A percentile compares a stretch with the other conserved stretches of the same genome.
phyloP scores from a whole-genome alignment of 2,329 filamentous ascomycete genomes.

The Scolecobasidium constrictum region DNA sequence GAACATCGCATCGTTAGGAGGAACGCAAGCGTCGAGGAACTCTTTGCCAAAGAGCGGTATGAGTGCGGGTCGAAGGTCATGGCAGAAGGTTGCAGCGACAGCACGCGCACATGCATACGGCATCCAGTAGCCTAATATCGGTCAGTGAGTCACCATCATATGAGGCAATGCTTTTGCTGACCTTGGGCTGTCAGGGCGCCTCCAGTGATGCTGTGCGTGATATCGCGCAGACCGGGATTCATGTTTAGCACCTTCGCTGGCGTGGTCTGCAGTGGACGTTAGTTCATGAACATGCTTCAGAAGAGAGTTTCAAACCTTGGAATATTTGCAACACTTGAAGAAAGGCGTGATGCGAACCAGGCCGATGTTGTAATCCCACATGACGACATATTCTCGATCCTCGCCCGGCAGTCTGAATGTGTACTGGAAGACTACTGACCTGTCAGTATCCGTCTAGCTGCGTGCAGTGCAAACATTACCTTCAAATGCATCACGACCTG shows the following conservation, averaged over 20 bases:
- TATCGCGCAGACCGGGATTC: conserved; percentile 76
- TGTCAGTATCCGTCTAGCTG: conserved; percentile 10
- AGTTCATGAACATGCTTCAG: background rate
- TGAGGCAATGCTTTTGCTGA: conserved; percentile 29
- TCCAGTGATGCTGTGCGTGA: conserved; percentile 89
- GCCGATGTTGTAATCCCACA: conserved; percentile 97
- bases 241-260: conserved; percentile 62
- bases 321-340: conserved; percentile 81
- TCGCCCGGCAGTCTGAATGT: conserved; percentile 62
- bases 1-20: conserved; percentile 51
- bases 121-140: conserved; percentile 82
- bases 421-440: conserved; percentile 67
- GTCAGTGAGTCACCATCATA: conserved; percentile 4
- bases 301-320: conserved; percentile 53
- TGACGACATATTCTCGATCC: conserved; percentile 59
- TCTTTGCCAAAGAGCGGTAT: conserved; percentile 82
- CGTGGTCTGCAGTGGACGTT: conserved; percentile 52
- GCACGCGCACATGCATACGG: conserved; percentile 78
- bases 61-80: conserved; percentile 69
- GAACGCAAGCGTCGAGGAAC: conserved; percentile 64
- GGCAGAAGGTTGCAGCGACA: conserved; percentile 83
- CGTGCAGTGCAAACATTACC: conserved; percentile 41
- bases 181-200: conserved; percentile 85
- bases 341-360: conserved; percentile 89
- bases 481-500: conserved; percentile 79